phyloP scores from a whole-genome alignment of 192 early-diverging fungal genomes.

The Podila epicladia region DNA sequence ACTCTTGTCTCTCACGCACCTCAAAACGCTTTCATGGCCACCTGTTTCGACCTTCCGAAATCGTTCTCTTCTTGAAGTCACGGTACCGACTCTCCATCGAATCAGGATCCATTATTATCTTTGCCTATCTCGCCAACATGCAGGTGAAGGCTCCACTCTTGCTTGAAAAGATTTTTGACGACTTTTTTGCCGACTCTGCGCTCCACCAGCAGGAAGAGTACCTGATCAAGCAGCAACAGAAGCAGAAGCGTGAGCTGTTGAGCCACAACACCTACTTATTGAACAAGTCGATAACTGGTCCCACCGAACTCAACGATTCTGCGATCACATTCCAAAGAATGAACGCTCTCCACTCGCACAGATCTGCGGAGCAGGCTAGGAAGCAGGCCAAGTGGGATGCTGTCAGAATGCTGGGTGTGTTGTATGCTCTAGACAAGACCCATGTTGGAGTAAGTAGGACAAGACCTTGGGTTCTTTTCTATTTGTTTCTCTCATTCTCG shows the following conservation, averaged over 20 bases:
- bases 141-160: slow-evolving; percentile 44
- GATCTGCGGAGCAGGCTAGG: slow-evolving; percentile 21
- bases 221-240: slow-evolving; percentile 1
- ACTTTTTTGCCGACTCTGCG: slow-evolving; percentile 51
- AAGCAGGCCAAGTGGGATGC: slow-evolving; percentile 44
- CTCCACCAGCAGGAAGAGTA: slow-evolving; percentile 23
- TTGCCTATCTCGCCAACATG: slow-evolving; percentile 54
- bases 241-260: slow-evolving; percentile 9
- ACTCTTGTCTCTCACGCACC: slow-evolving; percentile 45
- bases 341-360: slow-evolving; percentile 16
- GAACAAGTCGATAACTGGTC: slow-evolving; percentile 2
- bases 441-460: slow-evolving; percentile 35
- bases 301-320: not conserved
- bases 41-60: slow-evolving; percentile 48
- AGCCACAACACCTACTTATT: slow-evolving; percentile 5
- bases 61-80: slow-evolving; percentile 49
- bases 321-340: slow-evolving; percentile 9
- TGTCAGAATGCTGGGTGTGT: slow-evolving; percentile 46
- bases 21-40: slow-evolving; percentile 25
- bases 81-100: slow-evolving; percentile 50
- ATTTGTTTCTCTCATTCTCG: not conserved
- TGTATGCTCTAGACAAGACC: slow-evolving; percentile 48
- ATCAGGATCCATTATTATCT: slow-evolving; percentile 54
- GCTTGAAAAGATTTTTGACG: slow-evolving; percentile 55
- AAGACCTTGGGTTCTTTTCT: not conserved